These are phyloP conservation scores for Gloeophyllum trabeum DNA, from an alignment of 768 basidiomycete species.

Conservation along the genomic window DNA sequence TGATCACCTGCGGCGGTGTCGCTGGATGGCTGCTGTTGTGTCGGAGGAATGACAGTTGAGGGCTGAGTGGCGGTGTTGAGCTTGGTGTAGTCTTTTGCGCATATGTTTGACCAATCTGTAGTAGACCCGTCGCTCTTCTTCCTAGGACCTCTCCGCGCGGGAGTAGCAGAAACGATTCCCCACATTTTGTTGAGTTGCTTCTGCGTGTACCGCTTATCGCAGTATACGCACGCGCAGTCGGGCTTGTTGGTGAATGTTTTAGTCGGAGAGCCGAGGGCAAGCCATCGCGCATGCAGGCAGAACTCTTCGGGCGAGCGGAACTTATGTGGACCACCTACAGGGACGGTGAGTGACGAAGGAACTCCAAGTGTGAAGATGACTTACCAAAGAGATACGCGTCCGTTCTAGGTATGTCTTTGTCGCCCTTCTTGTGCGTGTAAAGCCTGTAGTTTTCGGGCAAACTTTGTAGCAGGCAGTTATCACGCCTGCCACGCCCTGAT, in stretches of 20 bases:
- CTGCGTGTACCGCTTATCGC: constrained; percentile 9
- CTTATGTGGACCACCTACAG: constrained; percentile 8
- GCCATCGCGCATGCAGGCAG: constrained; percentile 12
- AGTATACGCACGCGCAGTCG: constrained; percentile 14
- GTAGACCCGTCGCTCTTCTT: constrained; percentile 9
- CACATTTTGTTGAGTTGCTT: too few relatives aligned
- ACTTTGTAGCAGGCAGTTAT: constrained; percentile 4
- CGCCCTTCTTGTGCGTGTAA: constrained; percentile 12
- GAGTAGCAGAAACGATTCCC: too few relatives aligned
- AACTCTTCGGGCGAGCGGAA: constrained; percentile 17
- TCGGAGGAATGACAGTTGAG: too few relatives aligned
- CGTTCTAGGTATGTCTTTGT: constrained; percentile 9
- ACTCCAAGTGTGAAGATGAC: neutral
- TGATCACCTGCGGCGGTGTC: too few relatives aligned
- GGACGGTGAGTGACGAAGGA: neutral
- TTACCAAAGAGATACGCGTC: constrained; percentile 14
- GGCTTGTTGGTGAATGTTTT: constrained; percentile 7
- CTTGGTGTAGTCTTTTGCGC: too few relatives aligned
- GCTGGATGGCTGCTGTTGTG: too few relatives aligned
- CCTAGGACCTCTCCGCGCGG: too few relatives aligned
- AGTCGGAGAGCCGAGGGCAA: constrained; percentile 10
- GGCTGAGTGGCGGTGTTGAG: too few relatives aligned
- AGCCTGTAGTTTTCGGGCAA: constrained; percentile 12
- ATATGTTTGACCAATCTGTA: too few relatives aligned
- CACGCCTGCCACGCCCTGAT: neutral